Percentiles rank a stretch among this genome's conserved stretches.
phyloP scores from a whole-genome alignment of 768 basidiomycete genomes.

The Cystofilobasidium macerans region DNA sequence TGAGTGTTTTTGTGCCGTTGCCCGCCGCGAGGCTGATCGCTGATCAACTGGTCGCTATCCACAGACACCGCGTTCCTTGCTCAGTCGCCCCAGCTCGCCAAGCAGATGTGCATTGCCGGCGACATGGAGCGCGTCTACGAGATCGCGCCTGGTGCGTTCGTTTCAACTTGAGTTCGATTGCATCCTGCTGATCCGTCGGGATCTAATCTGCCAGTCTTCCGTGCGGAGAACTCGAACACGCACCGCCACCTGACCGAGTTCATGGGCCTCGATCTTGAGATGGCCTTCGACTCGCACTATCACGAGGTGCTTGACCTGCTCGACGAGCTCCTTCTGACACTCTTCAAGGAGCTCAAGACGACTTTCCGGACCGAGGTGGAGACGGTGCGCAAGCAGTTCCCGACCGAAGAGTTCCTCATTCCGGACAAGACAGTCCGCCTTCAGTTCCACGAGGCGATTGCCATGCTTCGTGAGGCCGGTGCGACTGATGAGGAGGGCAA shows the following conservation, averaged over 20 bases:
- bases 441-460: slow-evolving; percentile 75
- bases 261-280: slow-evolving; percentile 96
- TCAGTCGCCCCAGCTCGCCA: slow-evolving; percentile 92
- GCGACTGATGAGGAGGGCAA: slow-evolving; percentile 36
- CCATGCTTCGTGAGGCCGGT: slow-evolving; percentile 75
- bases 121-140: slow-evolving; percentile 98
- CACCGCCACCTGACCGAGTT: slow-evolving; percentile 98
- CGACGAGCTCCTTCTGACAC: slow-evolving; percentile 69
- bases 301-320: slow-evolving; percentile 92
- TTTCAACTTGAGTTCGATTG: too few species aligned
- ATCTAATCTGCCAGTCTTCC: slow-evolving; percentile 58
- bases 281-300: slow-evolving; percentile 97
- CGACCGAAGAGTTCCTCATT: slow-evolving; percentile 92
- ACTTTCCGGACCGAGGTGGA: slow-evolving; percentile 73
- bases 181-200: neutral
- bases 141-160: slow-evolving; percentile 52
- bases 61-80: slow-evolving; percentile 81
- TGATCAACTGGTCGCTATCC: neutral
- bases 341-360: slow-evolving; percentile 73
- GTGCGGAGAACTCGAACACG: slow-evolving; percentile 89
- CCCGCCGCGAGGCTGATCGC: neutral
- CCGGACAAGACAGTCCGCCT: slow-evolving; percentile 75
- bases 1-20: slow-evolving; percentile 32
- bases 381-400: slow-evolving; percentile 71
- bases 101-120: slow-evolving; percentile 98